Evolutionary conservation across 306 rosid genomes (phyloP), one percentile per base, ranked within the genome.

Genomic region (Cotoneaster glaucophyllus): DNA sequence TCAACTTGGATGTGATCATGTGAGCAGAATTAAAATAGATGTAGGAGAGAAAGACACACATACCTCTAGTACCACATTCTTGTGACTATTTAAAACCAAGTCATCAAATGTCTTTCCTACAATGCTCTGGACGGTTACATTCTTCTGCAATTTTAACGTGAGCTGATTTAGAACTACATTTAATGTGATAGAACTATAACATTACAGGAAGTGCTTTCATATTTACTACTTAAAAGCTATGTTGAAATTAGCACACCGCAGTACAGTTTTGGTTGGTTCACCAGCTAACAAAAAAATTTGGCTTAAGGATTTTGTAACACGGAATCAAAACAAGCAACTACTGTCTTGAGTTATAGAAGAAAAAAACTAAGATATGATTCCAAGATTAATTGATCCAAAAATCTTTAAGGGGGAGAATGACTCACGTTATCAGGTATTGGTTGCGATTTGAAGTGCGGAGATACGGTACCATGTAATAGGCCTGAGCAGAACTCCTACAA

Each of bases 51-150:
- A 80, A 63, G 66, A 58, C 44, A 64, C 24, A 43, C 88, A 80
- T 87, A 95, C 99, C 97, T 95, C 98, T 67, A 95, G 86, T 77
- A 92, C 78, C 70, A 92, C 93, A 81, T 87, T 88, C 80, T 89
- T 86, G 78, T 82, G 70, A 72, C 87, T 87, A 78, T 81, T 77
- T 86, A 95, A 83, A 84, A 95, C 82, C 80, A 83, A 77, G 12
- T 84, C 90, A 54, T 89, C 96, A 77, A 90, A 89, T 76, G 87
- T 88, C 84, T 76, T 95, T 77, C 98, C 98, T 3, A 92, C 99
- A 64, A 87, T 41, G 77, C 79, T 73, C 52, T 78, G 88, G 81
- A 92, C 76, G 22, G 65, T 88, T 58, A 90, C 93, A 70, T 88
- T 88, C 56, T 76, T 79, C 97, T 95, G 96, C 88, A 80, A 81